Conservation (phyloP, 2,329 filamentous ascomycete species). For the Byssoonygena ceratinophila region DNA sequence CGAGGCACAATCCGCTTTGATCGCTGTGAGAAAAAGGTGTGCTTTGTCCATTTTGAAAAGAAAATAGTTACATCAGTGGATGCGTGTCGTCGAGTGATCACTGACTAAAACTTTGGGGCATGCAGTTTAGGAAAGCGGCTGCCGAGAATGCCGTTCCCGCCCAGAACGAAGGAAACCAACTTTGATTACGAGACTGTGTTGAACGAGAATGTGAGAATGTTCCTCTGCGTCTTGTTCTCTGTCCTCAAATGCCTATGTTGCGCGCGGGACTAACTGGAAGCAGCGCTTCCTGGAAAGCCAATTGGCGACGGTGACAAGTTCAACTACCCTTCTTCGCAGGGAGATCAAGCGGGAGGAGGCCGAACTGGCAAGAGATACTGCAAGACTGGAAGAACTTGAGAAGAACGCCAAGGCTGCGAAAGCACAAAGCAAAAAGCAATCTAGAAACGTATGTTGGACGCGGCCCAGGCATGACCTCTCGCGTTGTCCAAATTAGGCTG, state of each 20-base stretch:
- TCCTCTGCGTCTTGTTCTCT: not conserved
- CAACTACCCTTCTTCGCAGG: constrained; percentile 31
- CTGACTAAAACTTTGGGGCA: not conserved
- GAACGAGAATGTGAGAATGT: constrained; percentile 32
- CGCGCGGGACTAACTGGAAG: constrained; percentile 6
- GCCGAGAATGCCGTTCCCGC: constrained; percentile 39
- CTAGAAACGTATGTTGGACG: constrained; percentile 29
- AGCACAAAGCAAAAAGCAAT: constrained; percentile 31
- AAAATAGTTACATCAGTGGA: not conserved
- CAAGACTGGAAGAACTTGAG: constrained; percentile 34
- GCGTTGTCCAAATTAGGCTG: not conserved
- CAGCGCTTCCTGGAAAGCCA: constrained; percentile 32
- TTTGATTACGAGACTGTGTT: constrained; percentile 38
- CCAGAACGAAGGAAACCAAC: constrained; percentile 32
- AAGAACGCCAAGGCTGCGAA: constrained; percentile 35
- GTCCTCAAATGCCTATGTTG: not conserved
- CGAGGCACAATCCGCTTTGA: constrained; percentile 34
- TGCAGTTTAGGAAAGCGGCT: constrained; percentile 32
- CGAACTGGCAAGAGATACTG: constrained; percentile 32
- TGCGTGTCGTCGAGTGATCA: not conserved
- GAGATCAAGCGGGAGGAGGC: constrained; percentile 37
- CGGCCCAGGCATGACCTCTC: not conserved
- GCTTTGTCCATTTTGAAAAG: constrained; percentile 7
- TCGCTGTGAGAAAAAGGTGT: constrained; percentile 35
- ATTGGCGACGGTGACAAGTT: constrained; percentile 32